Conservation (phyloP, 371 early-diverging fungal species). For the Apophysomyces elegans region DNA sequence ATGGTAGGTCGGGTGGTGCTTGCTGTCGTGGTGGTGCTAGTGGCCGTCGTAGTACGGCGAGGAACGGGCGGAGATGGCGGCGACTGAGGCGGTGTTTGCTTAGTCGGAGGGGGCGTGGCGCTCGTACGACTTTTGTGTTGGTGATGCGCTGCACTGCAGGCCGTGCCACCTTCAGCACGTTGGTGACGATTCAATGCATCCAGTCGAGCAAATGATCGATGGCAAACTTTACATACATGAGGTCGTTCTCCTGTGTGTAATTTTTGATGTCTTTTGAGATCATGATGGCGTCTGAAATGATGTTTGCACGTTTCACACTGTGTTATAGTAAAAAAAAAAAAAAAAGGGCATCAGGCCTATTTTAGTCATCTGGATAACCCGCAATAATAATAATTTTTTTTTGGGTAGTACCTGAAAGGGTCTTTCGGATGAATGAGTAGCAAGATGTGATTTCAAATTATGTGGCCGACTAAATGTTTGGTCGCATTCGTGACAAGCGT, state of each 20-base stretch:
- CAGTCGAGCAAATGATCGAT: conserved; percentile 73
- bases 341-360: not conserved
- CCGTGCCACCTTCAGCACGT: conserved; percentile 62
- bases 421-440: conserved; percentile 44
- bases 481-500: conserved; percentile 38
- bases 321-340: conserved; percentile 16
- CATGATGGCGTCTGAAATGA: conserved; percentile 75
- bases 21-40: too few relatives aligned
- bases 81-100: conserved; percentile 10
- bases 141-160: conserved; percentile 35
- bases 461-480: conserved; percentile 46
- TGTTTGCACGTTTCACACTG: conserved; percentile 52
- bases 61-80: conserved; percentile 9
- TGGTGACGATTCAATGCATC: conserved; percentile 82
- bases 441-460: conserved; percentile 49
- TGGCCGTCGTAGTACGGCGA: conserved; percentile 1
- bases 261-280: conserved; percentile 77
- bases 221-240: conserved; percentile 46
- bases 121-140: conserved; percentile 7
- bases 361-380: conserved; percentile 12
- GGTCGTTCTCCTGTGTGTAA: conserved; percentile 81
- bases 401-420: conserved; percentile 35
- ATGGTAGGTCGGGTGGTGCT: not conserved
- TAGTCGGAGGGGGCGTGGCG: conserved; percentile 11
- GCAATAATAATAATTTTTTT: not conserved